phyloP scores from a whole-genome alignment of 2,329 filamentous ascomycete species.

The Knoxdaviesia capensis region DNA sequence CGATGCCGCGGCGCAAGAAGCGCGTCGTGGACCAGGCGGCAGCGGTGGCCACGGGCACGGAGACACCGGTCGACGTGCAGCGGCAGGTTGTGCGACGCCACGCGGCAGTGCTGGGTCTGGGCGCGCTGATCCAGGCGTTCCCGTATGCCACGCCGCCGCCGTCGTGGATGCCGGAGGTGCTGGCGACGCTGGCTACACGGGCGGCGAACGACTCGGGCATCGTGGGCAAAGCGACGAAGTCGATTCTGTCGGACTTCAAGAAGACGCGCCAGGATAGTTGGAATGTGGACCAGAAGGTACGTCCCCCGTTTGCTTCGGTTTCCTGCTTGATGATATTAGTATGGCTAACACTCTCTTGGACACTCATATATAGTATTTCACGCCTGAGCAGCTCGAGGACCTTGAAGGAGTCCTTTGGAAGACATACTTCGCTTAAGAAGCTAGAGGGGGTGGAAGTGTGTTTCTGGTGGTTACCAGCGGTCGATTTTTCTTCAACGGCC shows the following conservation, averaged over 20 bases:
- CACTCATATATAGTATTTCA: constrained; percentile 43
- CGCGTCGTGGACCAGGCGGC: constrained; percentile 9
- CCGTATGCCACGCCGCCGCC: constrained; percentile 89
- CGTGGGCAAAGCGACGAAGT: constrained; percentile 90
- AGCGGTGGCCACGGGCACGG: constrained; percentile 25
- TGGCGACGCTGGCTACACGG: constrained; percentile 66
- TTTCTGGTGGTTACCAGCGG: too few relatives aligned
- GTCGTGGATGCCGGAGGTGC: constrained; percentile 77
- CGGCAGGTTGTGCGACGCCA: constrained; percentile 67
- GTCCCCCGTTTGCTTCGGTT: constrained; percentile 10
- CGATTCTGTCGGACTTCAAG: constrained; percentile 90
- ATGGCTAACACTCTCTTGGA: constrained; percentile 7
- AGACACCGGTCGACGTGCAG: constrained; percentile 50
- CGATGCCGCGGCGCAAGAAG: constrained; percentile 55
- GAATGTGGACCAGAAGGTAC: constrained; percentile 92
- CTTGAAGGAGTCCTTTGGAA: constrained; percentile 96
- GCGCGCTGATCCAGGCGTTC: constrained; percentile 84
- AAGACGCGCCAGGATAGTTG: constrained; percentile 98
- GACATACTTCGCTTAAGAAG: constrained; percentile 76
- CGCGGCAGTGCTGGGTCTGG: constrained; percentile 77
- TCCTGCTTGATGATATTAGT: not conserved
- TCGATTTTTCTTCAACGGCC: too few relatives aligned
- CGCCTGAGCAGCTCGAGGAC: constrained; percentile 81
- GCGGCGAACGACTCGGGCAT: constrained; percentile 79
- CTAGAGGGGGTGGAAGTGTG: too few relatives aligned